Evolutionary conservation across 352 stramenopile genomes (phyloP).

Genomic region (Phytopythium litorale): DNA sequence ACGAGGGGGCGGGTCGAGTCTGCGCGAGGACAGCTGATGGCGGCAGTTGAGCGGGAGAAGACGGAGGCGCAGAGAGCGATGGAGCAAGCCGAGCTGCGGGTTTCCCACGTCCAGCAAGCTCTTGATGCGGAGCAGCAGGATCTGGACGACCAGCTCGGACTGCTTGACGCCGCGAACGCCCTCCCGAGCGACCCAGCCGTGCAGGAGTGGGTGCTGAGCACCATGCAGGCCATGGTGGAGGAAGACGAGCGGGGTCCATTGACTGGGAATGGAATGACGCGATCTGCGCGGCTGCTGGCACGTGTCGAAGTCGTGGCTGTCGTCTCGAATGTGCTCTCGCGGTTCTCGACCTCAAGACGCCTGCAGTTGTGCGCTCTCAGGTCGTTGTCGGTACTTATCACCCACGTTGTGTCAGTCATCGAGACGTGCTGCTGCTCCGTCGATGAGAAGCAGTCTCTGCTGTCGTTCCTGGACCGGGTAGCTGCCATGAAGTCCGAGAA

Average conservation of each 20-base stretch:
- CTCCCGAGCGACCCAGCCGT: constrained; percentile 29
- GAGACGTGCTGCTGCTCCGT: not conserved
- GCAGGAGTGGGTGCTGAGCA: constrained; percentile 24
- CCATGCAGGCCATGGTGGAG: constrained; percentile 18
- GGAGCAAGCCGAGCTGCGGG: constrained; percentile 8
- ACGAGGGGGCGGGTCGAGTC: constrained; percentile 16
- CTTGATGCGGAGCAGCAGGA: constrained; percentile 22
- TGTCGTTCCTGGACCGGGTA: not conserved
- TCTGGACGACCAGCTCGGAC: constrained; percentile 21
- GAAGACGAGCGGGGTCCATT: constrained; percentile 1
- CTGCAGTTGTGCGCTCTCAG: constrained; percentile 15
- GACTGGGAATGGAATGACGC: constrained; percentile 1
- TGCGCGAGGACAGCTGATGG: constrained; percentile 13
- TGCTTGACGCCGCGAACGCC: constrained; percentile 25
- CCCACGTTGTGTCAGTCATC: constrained; percentile 9
- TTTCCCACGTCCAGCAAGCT: not conserved
- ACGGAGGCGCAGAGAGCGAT: constrained; percentile 16
- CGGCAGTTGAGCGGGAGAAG: constrained; percentile 8
- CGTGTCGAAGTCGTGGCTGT: constrained; percentile 13
- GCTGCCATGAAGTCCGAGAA: constrained; percentile 11
- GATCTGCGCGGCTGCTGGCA: constrained; percentile 3
- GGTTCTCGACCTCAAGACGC: constrained; percentile 15
- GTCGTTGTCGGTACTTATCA: constrained; percentile 14
- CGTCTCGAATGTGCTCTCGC: constrained; percentile 14
- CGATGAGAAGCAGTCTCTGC: not conserved